Base-by-base conservation (phyloP, 352 stramenopile species). In the Phytophthora agathidicida region DNA sequence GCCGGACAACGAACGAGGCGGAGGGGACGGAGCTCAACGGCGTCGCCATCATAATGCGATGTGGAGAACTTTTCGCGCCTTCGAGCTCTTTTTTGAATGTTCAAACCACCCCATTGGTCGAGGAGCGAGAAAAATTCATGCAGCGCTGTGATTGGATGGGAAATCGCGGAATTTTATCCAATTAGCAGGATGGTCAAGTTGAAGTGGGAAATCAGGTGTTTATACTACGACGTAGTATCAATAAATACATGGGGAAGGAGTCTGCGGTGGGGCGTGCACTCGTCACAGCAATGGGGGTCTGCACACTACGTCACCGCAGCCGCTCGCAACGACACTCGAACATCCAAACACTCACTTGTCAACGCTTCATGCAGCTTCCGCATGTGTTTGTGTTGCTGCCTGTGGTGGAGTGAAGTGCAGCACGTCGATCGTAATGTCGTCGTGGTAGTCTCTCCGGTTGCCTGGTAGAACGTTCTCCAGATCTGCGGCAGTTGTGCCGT, bases 391-490 rank as follows among this genome's bases (percentile, higher is more conserved):
- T 5, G 44, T n/a, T 10, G 22, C 50, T 3, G 65, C 52, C 0
- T 24, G 20, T 7, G 79, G 72, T 13, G 76, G 47, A n/a, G 65
- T 65, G 37, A 89, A 87, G 61, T 89, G 79, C 43, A 89, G 36
- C 52, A 89, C 74, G 41, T 89, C 79, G 50, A 89, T 87, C 14
- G 79, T 89, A 46, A 89, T 89, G 60, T 89, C 79, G 31, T 89
- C 79, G 55, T 89, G 79, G 59, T 87, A 89, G 50, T 86, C 78
- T 39, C 79, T 66, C 9, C 79, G 76, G 43, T 89, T 72, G 11
- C 79, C 79, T 2, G 79, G 79, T 7, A 69, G 58, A 41, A 89
- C 80, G 38, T 81, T 65, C 44, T 78, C 76, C 53, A 89, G 58
- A 38, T 89, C 76, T 17, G 49, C 37, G 2, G 52, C 46, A 23